These are phyloP conservation scores for Vanrija sp. DNA, from an alignment of 1,284 basidiomycete genomes.

Conservation along the genomic window DNA sequence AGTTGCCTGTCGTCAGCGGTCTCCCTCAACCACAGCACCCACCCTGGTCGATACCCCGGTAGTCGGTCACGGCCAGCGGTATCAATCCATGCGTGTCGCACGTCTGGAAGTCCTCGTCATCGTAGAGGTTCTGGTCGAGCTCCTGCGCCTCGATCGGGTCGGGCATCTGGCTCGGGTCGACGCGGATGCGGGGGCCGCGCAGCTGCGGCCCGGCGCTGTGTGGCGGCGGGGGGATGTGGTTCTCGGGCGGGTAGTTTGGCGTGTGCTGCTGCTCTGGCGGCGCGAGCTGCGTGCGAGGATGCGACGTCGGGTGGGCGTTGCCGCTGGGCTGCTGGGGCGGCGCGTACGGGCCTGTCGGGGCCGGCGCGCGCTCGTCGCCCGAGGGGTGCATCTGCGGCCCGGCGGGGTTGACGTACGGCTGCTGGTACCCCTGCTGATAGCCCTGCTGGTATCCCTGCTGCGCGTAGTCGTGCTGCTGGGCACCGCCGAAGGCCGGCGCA, in stretches of 20 bases:
- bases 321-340: slow-evolving; percentile 12
- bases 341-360: slow-evolving; percentile 30
- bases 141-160: slow-evolving; percentile 82
- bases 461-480: slow-evolving; percentile 10
- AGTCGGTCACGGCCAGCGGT: slow-evolving; percentile 84
- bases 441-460: slow-evolving; percentile 8
- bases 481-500: background rate
- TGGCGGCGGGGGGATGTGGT: slow-evolving; percentile 68
- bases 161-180: slow-evolving; percentile 87
- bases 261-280: slow-evolving; percentile 8
- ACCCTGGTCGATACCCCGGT: slow-evolving; percentile 89
- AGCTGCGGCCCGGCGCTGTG: slow-evolving; percentile 70
- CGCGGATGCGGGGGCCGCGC: slow-evolving; percentile 66
- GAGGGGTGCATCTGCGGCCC: slow-evolving; percentile 31
- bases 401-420: slow-evolving; percentile 10
- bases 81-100: slow-evolving; percentile 66
- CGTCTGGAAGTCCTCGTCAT: slow-evolving; percentile 70
- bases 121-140: slow-evolving; percentile 77
- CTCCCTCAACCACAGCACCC: slow-evolving; percentile 17
- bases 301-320: background rate
- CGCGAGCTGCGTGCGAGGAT: slow-evolving; percentile 11
- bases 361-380: slow-evolving; percentile 19
- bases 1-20: slow-evolving; percentile 55
- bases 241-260: slow-evolving; percentile 24
- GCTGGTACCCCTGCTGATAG: slow-evolving; percentile 7